A percentile compares a stretch with the other conserved stretches of the same genome.
Conservation (phyloP, 805 yeast genomes). For the Clavispora vitiphila region DNA sequence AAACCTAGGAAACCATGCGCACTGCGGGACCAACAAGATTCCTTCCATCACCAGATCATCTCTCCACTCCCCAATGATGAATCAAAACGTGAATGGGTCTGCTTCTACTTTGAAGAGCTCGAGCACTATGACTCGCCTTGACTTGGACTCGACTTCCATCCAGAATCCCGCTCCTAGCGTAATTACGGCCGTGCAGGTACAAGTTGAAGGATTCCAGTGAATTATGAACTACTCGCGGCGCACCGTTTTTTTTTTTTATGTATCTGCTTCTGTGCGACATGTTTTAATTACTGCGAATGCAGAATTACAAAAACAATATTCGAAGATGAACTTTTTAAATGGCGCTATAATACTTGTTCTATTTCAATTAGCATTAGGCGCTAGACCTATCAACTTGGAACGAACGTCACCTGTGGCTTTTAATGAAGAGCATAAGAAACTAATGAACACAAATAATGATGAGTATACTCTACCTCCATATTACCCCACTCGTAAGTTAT, state of each 20-base stretch:
- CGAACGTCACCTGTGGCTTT: background rate
- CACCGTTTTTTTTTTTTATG: background rate
- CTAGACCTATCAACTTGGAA: background rate
- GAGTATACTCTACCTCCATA: constrained; percentile 19
- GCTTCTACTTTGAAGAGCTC: constrained; percentile 26
- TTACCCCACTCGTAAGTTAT: constrained; percentile 36
- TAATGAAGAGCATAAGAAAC: constrained; percentile 4
- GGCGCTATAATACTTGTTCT: background rate
- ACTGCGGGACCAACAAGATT: constrained; percentile 7
- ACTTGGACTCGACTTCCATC: constrained; percentile 22
- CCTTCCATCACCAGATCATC: constrained; percentile 10
- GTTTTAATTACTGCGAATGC: background rate
- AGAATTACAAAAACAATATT: background rate
- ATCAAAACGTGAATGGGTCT: constrained; percentile 16
- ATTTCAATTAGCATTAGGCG: background rate
- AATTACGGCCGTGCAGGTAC: constrained; percentile 38
- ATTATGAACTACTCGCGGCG: too few relatives aligned
- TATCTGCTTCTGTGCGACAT: constrained; percentile 1
- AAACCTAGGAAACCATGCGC: constrained; percentile 14
- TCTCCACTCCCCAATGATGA: constrained; percentile 14
- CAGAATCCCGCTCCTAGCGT: constrained; percentile 30
- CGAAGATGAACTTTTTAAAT: background rate
- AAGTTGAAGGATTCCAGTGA: constrained; percentile 18
- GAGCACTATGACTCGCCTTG: constrained; percentile 27
- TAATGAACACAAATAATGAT: constrained; percentile 7